These are phyloP conservation scores for Hypholoma sublateritium DNA, from an alignment of 768 basidiomycete genomes.

Conservation along the genomic window DNA sequence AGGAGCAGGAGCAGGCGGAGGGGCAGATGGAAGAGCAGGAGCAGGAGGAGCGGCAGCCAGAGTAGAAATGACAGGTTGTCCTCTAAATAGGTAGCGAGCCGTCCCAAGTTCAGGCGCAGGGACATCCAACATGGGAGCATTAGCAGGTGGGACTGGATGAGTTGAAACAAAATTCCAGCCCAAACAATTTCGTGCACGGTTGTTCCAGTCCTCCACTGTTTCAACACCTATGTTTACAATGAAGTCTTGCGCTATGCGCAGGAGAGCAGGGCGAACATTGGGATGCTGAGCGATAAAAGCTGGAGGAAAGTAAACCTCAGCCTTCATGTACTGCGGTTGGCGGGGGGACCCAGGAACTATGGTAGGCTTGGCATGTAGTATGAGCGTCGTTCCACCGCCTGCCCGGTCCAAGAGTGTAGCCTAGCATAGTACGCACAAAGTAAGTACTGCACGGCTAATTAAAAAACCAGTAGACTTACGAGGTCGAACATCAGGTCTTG, in stretches of 20 bases:
- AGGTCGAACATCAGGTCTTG: neutral
- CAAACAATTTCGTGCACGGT: neutral
- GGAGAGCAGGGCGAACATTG: neutral
- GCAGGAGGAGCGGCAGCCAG: no score
- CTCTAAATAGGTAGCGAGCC: no score
- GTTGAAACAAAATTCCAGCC: no score
- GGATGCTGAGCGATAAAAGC: neutral
- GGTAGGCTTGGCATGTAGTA: neutral
- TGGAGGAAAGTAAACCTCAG: neutral
- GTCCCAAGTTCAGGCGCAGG: no score
- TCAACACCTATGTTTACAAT: neutral
- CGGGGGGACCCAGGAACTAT: neutral
- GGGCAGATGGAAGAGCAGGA: no score
- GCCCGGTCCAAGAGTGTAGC: neutral
- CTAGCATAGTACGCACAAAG: neutral
- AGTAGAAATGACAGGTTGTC: no score
- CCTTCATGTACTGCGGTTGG: neutral
- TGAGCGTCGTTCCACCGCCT: neutral
- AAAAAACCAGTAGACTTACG: neutral
- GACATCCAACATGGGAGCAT: no score
- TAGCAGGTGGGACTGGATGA: no score
- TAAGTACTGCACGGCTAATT: neutral
- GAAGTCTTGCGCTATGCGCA: neutral
- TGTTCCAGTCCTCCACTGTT: neutral
- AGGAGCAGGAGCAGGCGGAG: no score